These are phyloP conservation scores for Plasmodium vinckei DNA, from an alignment of 169 alveolate genomes.

Conservation along the genomic window DNA sequence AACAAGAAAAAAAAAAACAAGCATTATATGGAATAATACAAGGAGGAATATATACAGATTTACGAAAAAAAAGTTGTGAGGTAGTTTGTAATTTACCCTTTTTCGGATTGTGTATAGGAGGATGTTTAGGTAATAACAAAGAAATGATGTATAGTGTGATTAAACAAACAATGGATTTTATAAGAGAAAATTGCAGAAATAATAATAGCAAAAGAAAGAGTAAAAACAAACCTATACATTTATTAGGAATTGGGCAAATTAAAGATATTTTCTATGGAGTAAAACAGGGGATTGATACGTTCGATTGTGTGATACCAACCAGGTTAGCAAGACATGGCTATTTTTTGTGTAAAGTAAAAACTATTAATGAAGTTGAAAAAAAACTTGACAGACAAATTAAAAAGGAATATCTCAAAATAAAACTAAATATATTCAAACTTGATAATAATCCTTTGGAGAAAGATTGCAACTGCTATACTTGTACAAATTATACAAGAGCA, in stretches of 20 bases:
- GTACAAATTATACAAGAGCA: conserved; percentile 90
- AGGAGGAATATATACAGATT: conserved; percentile 96
- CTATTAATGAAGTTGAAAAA: conserved; percentile 24
- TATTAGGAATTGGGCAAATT: conserved; percentile 99
- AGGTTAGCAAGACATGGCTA: conserved; percentile 95
- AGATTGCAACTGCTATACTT: conserved; percentile 94
- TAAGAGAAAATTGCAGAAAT: not conserved
- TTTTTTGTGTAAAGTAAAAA: conserved; percentile 94
- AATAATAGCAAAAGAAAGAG: too few species aligned
- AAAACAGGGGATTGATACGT: conserved; percentile 98
- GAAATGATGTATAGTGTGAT: conserved; percentile 66
- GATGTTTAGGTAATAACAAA: conserved; percentile 88
- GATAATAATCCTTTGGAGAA: conserved; percentile 92
- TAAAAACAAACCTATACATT: conserved; percentile 92
- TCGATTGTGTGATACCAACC: conserved; percentile 99
- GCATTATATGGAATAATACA: conserved; percentile 97
- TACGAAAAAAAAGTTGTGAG: conserved; percentile 83
- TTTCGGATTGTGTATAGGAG: conserved; percentile 99
- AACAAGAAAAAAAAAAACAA: conserved; percentile 88
- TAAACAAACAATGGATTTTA: conserved; percentile 77
- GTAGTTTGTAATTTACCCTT: conserved; percentile 89
- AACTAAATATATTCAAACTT: conserved; percentile 15
- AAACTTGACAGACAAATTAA: conserved; percentile 6
- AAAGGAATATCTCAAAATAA: conserved; percentile 48
- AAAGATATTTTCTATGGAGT: conserved; percentile 96